These are phyloP conservation scores for Cinchona pubescens DNA, from an alignment of 257 asterid genomes.

Conservation along the genomic window DNA sequence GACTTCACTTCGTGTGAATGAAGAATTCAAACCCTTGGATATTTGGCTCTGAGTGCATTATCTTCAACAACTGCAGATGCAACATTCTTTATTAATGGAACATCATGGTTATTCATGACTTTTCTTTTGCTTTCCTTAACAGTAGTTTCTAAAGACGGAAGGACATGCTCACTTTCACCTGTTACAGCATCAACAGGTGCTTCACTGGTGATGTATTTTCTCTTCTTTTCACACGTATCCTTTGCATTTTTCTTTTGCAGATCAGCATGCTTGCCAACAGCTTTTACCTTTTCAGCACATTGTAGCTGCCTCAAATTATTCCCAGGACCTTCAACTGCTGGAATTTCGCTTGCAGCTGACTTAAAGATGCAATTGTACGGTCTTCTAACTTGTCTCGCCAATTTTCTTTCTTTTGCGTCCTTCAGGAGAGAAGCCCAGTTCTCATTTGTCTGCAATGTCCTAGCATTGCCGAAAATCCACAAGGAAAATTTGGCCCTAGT, in stretches of 20 bases:
- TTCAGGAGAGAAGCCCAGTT: conserved; percentile 85
- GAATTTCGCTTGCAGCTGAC: conserved; percentile 26
- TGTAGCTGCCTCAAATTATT: conserved; percentile 33
- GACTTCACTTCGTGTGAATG: conserved; percentile 30
- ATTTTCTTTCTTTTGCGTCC: conserved; percentile 68
- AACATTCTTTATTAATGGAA: conserved; percentile 23
- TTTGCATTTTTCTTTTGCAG: conserved; percentile 29
- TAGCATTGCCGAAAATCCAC: conserved; percentile 87
- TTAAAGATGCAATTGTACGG: conserved; percentile 59
- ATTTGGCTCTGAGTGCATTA: conserved; percentile 23
- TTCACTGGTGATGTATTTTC: conserved; percentile 31
- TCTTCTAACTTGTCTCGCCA: conserved; percentile 57
- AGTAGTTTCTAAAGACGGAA: conserved; percentile 22
- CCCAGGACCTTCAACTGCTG: conserved; percentile 33
- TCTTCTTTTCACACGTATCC: conserved; percentile 43
- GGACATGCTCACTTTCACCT: conserved; percentile 27
- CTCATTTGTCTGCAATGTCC: conserved; percentile 63
- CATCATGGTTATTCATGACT: conserved; percentile 28
- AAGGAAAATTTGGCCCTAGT: conserved; percentile 86
- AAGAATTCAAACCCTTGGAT: conserved; percentile 26
- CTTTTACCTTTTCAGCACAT: conserved; percentile 35
- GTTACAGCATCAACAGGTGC: conserved; percentile 17
- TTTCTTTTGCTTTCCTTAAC: conserved; percentile 33
- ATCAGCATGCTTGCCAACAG: conserved; percentile 24
- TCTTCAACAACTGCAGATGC: conserved; percentile 30